Evolutionary conservation across 352 stramenopile genomes (phyloP).

Genomic region (Halophytophthora polymorphica): DNA sequence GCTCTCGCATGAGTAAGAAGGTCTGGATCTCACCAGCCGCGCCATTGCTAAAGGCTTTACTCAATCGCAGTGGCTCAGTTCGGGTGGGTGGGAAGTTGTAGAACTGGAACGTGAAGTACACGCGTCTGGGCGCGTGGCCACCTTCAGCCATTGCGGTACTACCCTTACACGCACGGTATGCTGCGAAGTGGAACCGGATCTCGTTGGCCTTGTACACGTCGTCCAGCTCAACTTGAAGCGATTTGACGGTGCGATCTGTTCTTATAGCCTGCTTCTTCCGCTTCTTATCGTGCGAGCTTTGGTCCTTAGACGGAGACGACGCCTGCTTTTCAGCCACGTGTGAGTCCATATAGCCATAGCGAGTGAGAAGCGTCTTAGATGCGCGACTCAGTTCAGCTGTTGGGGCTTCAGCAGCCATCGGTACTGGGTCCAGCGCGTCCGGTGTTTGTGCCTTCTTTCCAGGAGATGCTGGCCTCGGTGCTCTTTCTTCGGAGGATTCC

Average conservation of each 20-base stretch:
- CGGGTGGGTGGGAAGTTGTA: slow-evolving; percentile 87
- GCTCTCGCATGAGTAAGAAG: slow-evolving; percentile 65
- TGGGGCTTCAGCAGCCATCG: slow-evolving; percentile 10
- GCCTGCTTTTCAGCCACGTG: slow-evolving; percentile 23
- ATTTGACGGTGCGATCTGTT: slow-evolving; percentile 24
- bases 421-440: slow-evolving; percentile 2
- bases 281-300: slow-evolving; percentile 11
- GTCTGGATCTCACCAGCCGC: slow-evolving; percentile 29
- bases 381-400: slow-evolving; percentile 72
- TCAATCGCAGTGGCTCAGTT: slow-evolving; percentile 78
- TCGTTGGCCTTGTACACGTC: slow-evolving; percentile 83
- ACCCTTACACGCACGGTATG: slow-evolving; percentile 43
- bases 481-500: slow-evolving; percentile 4
- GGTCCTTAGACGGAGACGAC: slow-evolving; percentile 19
- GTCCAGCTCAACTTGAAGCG: slow-evolving; percentile 64
- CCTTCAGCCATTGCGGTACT: slow-evolving; percentile 2
- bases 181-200: slow-evolving; percentile 90
- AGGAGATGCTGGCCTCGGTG: slow-evolving; percentile 21
- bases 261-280: slow-evolving; percentile 1
- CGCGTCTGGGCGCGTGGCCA: slow-evolving; percentile 17
- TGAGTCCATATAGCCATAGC: slow-evolving; percentile 79
- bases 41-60: slow-evolving; percentile 46
- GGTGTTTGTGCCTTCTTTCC: slow-evolving; percentile 22
- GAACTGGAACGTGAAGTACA: slow-evolving; percentile 94
- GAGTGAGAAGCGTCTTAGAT: slow-evolving; percentile 80